phyloP scores from a whole-genome alignment of 2,329 filamentous ascomycete genomes.

The Pyrenochaeta sp. region DNA sequence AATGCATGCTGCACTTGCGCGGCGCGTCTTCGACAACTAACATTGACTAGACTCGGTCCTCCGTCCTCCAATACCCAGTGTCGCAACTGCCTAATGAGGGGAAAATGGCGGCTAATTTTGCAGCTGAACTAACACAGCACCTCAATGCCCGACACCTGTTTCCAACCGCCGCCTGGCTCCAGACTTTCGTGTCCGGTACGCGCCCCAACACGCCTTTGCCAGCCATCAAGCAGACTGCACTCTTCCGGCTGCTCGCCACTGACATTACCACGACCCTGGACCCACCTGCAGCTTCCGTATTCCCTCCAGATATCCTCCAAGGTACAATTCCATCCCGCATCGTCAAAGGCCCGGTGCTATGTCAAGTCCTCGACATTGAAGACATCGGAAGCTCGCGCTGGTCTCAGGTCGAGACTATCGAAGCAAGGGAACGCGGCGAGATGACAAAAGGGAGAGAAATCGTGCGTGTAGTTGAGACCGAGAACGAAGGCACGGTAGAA shows the following conservation, averaged over 20 bases:
- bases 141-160: conserved; percentile 62
- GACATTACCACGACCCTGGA: conserved; percentile 73
- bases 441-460: conserved; percentile 79
- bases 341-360: conserved; percentile 69
- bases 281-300: conserved; percentile 51
- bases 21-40: no score
- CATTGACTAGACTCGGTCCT: no score
- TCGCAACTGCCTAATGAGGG: no score
- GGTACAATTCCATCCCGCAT: conserved; percentile 63
- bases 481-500: conserved; percentile 49
- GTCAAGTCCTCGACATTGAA: conserved; percentile 87
- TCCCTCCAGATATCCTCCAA: conserved; percentile 67
- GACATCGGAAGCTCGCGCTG: conserved; percentile 81
- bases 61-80: no score
- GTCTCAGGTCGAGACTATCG: conserved; percentile 86
- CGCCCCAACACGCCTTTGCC: conserved; percentile 67
- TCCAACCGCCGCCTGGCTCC: conserved; percentile 69
- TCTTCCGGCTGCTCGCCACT: conserved; percentile 78
- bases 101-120: conserved; percentile 39
- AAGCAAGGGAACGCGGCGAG: conserved; percentile 76
- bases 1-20: conserved; percentile 33
- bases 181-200: conserved; percentile 65
- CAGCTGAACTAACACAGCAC: conserved; percentile 58
- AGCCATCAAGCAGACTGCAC: conserved; percentile 78
- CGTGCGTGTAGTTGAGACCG: conserved; percentile 70